A percentile compares a stretch with the other conserved stretches of the same genome.
Evolutionary conservation across 495 filamentous ascomycete genomes (phyloP).

Genomic region (Friedmanniomyces simplex): DNA sequence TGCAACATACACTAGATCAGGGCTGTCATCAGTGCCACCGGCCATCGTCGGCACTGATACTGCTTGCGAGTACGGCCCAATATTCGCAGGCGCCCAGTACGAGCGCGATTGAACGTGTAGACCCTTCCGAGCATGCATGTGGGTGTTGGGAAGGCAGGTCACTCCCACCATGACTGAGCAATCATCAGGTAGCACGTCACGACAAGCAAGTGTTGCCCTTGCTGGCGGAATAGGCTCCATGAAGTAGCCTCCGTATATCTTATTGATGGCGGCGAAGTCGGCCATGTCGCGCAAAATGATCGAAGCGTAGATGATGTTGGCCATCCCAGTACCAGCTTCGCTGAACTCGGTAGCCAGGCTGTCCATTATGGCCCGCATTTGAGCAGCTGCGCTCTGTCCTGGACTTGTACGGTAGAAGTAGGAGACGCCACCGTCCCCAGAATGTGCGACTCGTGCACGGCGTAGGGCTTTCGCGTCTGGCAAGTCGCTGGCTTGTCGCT

Average conservation of each 20-base stretch:
- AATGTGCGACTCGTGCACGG: neutral
- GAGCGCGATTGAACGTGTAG: slow-evolving; percentile 88
- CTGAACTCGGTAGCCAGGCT: neutral
- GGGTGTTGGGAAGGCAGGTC: neutral
- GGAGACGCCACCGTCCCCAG: neutral
- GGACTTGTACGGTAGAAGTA: neutral
- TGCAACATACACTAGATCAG: slow-evolving; percentile 52
- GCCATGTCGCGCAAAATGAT: slow-evolving; percentile 71
- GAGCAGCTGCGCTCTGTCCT: slow-evolving; percentile 6
- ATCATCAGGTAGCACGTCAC: slow-evolving; percentile 45
- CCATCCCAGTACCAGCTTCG: neutral
- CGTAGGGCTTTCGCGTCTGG: neutral
- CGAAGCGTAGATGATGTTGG: slow-evolving; percentile 57
- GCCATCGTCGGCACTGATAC: slow-evolving; percentile 39
- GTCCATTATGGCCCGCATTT: slow-evolving; percentile 14
- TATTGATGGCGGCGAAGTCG: slow-evolving; percentile 65
- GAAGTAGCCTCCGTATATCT: slow-evolving; percentile 59
- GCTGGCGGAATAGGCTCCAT: slow-evolving; percentile 70
- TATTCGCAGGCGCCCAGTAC: slow-evolving; percentile 98
- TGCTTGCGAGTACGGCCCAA: slow-evolving; percentile 93
- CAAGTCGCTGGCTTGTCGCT: neutral
- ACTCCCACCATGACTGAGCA: slow-evolving; percentile 53
- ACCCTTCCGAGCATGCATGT: slow-evolving; percentile 30
- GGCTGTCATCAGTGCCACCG: neutral
- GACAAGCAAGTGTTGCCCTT: slow-evolving; percentile 71